Base-by-base conservation (phyloP, 1,284 basidiomycete genomes). In the Papiliotrema flavescens region DNA sequence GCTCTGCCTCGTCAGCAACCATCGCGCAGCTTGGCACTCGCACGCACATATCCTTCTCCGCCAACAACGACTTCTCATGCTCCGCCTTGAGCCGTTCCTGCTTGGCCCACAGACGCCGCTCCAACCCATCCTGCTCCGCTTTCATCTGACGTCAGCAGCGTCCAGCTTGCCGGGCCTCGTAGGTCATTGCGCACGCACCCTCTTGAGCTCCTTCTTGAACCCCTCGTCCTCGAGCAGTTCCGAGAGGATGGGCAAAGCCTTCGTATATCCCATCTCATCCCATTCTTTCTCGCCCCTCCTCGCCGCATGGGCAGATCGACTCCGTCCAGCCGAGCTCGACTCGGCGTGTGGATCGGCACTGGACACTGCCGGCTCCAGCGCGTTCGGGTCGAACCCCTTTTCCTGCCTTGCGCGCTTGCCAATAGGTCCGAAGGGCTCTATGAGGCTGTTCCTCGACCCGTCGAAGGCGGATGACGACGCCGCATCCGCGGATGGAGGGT, bases 21-120 rank as follows among this genome's bases (percentile, higher is more conserved):
- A 6, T 37, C 15, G 17, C 34, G 22, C 9, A 8, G 22, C 45
- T 35, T 8, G 24, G 11, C 36, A 42, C 23, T 22, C 35, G 6
- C 26, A 58, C 69, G 51, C 39, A 68, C 69, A 72, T 59, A 22
- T 73, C 67, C 46, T 59, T 65, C 48, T 74, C 72, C 4, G 64
- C 57, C 48, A 65, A 60, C 23, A 59, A 51, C 19, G 46, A 54
- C 52, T 53, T 56, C 15, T 59, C 63, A 49, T 69, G 67, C 13
- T 73, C 71, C 7, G 66, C 70, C 47, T 72, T 73, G 46, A 73
- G 32, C 51, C 64, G 71, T 53, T 74, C 71, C 53, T 64, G 60
- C 47, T 70, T 71, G 5, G 72, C 72, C 68, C 67, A 74, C 28
- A 73, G 54, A 37, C 69, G 47, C 15, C 72, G 49, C 49, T 74